These are phyloP conservation scores for Striga hermonthica DNA, from an alignment of 305 asterid genomes.

Conservation along the genomic window DNA sequence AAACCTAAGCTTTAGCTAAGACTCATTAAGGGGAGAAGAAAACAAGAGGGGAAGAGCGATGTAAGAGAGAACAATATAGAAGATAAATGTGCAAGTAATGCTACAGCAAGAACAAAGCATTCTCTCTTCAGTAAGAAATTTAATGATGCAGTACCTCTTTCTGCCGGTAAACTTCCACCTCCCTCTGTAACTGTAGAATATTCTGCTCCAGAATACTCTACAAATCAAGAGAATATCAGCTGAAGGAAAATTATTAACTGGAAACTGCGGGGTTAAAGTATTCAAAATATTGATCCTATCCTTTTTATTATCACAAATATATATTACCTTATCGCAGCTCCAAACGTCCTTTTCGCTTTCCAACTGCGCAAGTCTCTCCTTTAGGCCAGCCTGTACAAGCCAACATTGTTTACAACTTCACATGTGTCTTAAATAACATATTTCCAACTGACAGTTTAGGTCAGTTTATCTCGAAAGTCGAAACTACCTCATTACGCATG, in stretches of 20 bases:
- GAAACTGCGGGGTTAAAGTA: not conserved
- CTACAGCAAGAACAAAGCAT: no score
- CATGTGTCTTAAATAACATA: slow-evolving; percentile 21
- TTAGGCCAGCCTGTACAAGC: slow-evolving; percentile 46
- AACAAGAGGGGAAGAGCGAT: not conserved
- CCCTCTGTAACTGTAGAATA: slow-evolving; percentile 38
- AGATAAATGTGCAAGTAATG: no score
- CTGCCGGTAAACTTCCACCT: slow-evolving; percentile 39
- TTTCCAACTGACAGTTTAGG: slow-evolving; percentile 1
- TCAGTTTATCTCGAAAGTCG: slow-evolving; percentile 21
- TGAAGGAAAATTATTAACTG: slow-evolving; percentile 24
- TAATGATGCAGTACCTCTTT: slow-evolving; percentile 37
- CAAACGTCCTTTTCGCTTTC: slow-evolving; percentile 45
- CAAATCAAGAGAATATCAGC: slow-evolving; percentile 31
- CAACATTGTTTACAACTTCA: slow-evolving; percentile 24
- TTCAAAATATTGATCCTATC: slow-evolving; percentile 17
- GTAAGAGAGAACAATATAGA: not conserved
- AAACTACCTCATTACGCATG: slow-evolving; percentile 41
- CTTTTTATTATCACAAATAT: slow-evolving; percentile 1
- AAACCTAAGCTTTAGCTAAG: slow-evolving; percentile 13
- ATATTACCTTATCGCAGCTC: slow-evolving; percentile 48
- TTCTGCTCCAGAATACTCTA: slow-evolving; percentile 42
- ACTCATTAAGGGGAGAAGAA: not conserved
- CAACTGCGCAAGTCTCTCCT: slow-evolving; percentile 45
- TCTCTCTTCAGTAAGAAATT: not conserved